phyloP scores from a whole-genome alignment of 2,329 filamentous ascomycete genomes.

The Didymella lethalis region DNA sequence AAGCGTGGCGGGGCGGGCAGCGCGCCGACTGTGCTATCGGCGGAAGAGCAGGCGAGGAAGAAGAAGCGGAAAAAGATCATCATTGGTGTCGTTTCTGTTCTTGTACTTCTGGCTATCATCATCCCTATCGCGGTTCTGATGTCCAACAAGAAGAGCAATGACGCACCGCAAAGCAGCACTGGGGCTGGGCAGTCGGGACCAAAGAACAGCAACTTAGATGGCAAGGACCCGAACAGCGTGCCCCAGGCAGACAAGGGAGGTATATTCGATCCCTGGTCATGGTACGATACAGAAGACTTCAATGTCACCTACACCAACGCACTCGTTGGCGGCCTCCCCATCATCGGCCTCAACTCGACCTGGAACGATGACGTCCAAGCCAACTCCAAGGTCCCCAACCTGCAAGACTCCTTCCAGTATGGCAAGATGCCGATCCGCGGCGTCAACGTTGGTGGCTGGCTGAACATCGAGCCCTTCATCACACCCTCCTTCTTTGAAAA shows the following conservation, averaged over 20 bases:
- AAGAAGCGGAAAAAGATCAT: slow-evolving; percentile 63
- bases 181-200: slow-evolving; percentile 41
- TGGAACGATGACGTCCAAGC: slow-evolving; percentile 86
- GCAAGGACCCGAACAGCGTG: slow-evolving; percentile 54
- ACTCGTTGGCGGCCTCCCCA: slow-evolving; percentile 82
- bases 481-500: slow-evolving; percentile 86
- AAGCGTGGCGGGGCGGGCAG: slow-evolving; percentile 53
- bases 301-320: slow-evolving; percentile 91
- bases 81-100: slow-evolving; percentile 47
- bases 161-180: slow-evolving; percentile 22
- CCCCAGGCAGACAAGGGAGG: slow-evolving; percentile 72
- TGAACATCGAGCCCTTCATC: slow-evolving; percentile 93
- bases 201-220: slow-evolving; percentile 56
- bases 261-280: slow-evolving; percentile 86
- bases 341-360: slow-evolving; percentile 85
- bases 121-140: slow-evolving; percentile 58
- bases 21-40: slow-evolving; percentile 45
- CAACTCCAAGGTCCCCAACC: slow-evolving; percentile 79
- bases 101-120: slow-evolving; percentile 56
- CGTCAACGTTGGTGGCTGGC: slow-evolving; percentile 93
- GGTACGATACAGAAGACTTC: slow-evolving; percentile 89
- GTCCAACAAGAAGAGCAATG: slow-evolving; percentile 53
- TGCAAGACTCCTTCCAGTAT: slow-evolving; percentile 82
- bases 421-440: slow-evolving; percentile 81
- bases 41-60: slow-evolving; percentile 50